Evolutionary conservation across 371 early-diverging fungal genomes (phyloP), one percentile per base, ranked within the genome.

Genomic region (Mucor ambiguus): DNA sequence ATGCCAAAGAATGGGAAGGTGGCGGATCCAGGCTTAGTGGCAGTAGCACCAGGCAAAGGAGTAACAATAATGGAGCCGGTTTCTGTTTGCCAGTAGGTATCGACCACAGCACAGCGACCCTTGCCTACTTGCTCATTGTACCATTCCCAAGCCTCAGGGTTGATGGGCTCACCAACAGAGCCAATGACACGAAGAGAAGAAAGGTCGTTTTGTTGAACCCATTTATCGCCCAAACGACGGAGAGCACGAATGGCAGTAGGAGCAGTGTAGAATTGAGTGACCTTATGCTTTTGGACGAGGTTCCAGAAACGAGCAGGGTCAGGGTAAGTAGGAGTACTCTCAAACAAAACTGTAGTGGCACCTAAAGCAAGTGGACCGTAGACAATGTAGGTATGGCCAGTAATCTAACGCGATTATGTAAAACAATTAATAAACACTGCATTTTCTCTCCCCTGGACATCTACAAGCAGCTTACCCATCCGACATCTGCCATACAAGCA

Each of bases 101-200:
- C 99, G 18, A 99, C 95, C 18, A 99, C 83, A 3, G 95, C 90
- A 63, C 96, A 93, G 18, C 86, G 88, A 18, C 87, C 83, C 60
- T 90, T 84, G 24, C 97, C 98, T 38, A 99, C 95, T 49, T 91
- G 88, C 46, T 89, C 87, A 73, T 92, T 80, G 85, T 96, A 98
- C 99, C 99, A 99, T 55, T 89, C 76, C 96, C 98, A 98, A n/a
- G 99, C 98, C 66, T 97, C 96, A 26, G 95, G 94, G 76, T 98
- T 96, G 80, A 99, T 97, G 49, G 99, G 99, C 81, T 99, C 99
- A 35, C 99, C 99, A 8, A 99, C 99, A 54, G 95, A 92, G 20
- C 96, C 99, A 44, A 99, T 88, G 18, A 96, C 89, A 48, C 97
- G 87, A 33, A 99, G 85, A 4, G 91, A 83, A 24, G 89, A 86